These are phyloP conservation scores for Cairneyella variabilis DNA, from an alignment of 495 filamentous ascomycete genomes.

Conservation along the genomic window DNA sequence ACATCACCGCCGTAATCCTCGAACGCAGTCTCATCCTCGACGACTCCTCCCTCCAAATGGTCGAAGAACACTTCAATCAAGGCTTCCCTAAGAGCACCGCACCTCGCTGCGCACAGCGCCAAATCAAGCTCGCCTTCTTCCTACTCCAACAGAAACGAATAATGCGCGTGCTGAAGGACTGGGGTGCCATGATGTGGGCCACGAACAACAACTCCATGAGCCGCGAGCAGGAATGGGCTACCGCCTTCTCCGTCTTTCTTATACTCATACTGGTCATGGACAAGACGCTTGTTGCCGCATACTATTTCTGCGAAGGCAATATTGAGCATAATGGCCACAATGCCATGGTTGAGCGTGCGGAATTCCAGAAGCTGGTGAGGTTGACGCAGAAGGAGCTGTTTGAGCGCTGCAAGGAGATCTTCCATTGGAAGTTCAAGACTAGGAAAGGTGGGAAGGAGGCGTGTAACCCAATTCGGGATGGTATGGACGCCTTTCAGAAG, in stretches of 20 bases:
- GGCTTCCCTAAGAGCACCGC: constrained; percentile 15
- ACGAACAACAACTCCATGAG: constrained; percentile 12
- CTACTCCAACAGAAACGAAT: constrained; percentile 19
- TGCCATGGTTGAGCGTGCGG: constrained; percentile 3
- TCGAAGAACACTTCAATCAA: constrained; percentile 15
- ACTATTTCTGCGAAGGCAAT: constrained; percentile 17
- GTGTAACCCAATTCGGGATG: constrained; percentile 28
- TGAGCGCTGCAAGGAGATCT: constrained; percentile 27
- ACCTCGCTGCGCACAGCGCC: constrained; percentile 21
- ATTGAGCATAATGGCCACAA: constrained; percentile 14
- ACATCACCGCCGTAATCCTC: constrained; percentile 23
- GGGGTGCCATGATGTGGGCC: constrained; percentile 27
- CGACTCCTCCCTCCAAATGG: constrained; percentile 10
- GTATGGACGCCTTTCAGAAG: constrained; percentile 18
- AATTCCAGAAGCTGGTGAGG: constrained; percentile 18
- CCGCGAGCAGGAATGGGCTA: constrained; percentile 25
- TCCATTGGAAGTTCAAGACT: constrained; percentile 28
- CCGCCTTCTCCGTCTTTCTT: constrained; percentile 22
- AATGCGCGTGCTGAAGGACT: constrained; percentile 19
- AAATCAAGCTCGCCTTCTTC: constrained; percentile 27
- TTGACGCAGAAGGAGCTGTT: constrained; percentile 24
- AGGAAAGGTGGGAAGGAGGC: constrained; percentile 25
- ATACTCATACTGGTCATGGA: constrained; percentile 21
- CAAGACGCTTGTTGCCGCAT: constrained; percentile 19
- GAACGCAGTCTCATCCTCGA: constrained; percentile 25